Evolutionary conservation across 768 basidiomycete species (phyloP).

Genomic region (Tricholoma hemisulphureum): DNA sequence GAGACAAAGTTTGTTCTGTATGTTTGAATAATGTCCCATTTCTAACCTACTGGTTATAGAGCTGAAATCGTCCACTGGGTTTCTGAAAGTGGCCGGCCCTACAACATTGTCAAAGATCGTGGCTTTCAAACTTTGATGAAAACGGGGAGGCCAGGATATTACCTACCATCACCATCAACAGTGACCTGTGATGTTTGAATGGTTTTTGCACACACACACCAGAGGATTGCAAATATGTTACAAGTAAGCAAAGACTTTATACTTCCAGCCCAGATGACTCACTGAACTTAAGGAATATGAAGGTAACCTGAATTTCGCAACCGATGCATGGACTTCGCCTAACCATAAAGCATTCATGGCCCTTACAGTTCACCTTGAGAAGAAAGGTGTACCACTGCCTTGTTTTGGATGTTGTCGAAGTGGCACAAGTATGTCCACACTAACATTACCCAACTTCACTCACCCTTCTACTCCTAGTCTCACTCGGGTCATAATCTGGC

Average conservation of each 20-base stretch:
- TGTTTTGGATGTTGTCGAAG: constrained; percentile 10
- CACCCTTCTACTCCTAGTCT: neutral
- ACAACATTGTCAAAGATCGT: neutral
- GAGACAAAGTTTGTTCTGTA: constrained; percentile 21
- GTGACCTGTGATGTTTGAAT: neutral
- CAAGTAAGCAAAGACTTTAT: constrained; percentile 11
- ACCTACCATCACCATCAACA: neutral
- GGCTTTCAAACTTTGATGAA: neutral
- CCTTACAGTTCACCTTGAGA: constrained; percentile 3
- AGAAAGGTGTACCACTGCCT: neutral
- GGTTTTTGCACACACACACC: neutral
- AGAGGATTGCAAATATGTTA: constrained; percentile 26
- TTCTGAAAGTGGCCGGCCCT: neutral
- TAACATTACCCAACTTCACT: neutral
- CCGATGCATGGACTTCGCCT: constrained; percentile 6
- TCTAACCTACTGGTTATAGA: neutral
- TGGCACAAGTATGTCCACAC: neutral
- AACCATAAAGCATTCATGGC: constrained; percentile 9
- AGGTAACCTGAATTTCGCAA: constrained; percentile 30
- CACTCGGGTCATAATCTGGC: constrained; percentile 8
- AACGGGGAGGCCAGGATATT: neutral
- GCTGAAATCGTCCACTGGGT: neutral
- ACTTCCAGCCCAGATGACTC: neutral
- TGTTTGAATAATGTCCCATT: neutral
- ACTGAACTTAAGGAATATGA: constrained; percentile 18